Conservation (phyloP, 2,329 filamentous ascomycete genomes). For the Beauveria asiatica region DNA sequence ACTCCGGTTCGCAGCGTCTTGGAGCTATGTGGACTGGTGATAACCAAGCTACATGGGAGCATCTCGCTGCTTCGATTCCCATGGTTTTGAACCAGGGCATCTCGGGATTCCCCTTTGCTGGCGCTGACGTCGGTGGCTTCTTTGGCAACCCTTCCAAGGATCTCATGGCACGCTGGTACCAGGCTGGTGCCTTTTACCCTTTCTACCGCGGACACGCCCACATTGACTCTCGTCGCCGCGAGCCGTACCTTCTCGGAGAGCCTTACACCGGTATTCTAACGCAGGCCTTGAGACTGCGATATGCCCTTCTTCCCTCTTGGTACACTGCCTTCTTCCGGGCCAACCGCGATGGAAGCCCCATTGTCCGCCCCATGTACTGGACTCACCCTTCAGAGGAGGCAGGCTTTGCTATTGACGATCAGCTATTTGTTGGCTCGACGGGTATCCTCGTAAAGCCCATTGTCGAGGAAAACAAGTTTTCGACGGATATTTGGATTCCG, state of each 20-base stretch:
- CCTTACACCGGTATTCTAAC: conserved; percentile 83
- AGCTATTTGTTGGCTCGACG: conserved; percentile 82
- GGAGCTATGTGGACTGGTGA: conserved; percentile 99
- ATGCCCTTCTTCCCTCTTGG: conserved; percentile 84
- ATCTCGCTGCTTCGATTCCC: conserved; percentile 79
- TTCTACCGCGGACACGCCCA: conserved; percentile 98
- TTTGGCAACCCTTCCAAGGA: conserved; percentile 95
- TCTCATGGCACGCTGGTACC: conserved; percentile 89
- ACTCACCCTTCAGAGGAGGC: conserved; percentile 77
- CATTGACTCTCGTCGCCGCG: conserved; percentile 87
- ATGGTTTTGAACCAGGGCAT: conserved; percentile 94
- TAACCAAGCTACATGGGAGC: conserved; percentile 88
- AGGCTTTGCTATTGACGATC: conserved; percentile 85
- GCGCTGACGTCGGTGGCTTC: conserved; percentile 94
- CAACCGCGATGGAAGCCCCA: conserved; percentile 71
- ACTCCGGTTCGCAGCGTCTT: conserved; percentile 77
- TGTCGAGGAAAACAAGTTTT: conserved; percentile 63
- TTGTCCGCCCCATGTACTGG: conserved; percentile 88
- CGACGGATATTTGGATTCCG: conserved; percentile 75
- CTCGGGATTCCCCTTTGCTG: conserved; percentile 85
- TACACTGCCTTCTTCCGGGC: conserved; percentile 96
- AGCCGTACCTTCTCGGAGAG: conserved; percentile 81
- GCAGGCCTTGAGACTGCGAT: conserved; percentile 78
- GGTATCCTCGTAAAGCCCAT: conserved; percentile 92
- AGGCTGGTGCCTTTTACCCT: conserved; percentile 91